Evolutionary conservation across 495 filamentous ascomycete genomes (phyloP), one percentile per base, ranked within the genome.

Genomic region (Penicillium mononematosum): DNA sequence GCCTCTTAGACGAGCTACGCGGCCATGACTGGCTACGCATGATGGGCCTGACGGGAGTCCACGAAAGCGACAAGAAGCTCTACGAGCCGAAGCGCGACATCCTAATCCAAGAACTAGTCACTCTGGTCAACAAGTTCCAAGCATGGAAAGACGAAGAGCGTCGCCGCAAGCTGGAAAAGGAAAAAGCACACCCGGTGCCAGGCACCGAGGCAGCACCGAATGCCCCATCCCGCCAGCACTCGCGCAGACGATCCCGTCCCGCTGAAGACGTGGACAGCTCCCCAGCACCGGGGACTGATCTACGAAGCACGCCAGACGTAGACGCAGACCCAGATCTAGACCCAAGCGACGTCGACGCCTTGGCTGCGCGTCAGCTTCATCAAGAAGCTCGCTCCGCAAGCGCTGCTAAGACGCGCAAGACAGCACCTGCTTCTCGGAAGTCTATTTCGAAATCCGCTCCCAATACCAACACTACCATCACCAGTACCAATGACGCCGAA

Each of bases 1-100:
- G 92, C 8, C 77, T 96, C 38, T 81, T 97, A 38, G 91, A 94
- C 45, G 91, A 90, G 39, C 81, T 99, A 4, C 86, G 88, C 66
- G 85, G 92, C n/a, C 87, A 85, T 38, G 94, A 97, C 66, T 99
- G 94, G 94, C 77, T 97, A 54, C 87, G 89, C 53, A 80, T 90
- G 2, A 93, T 99, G 86, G 94, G 94, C n/a, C 86, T 98, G 44
- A 89, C 83, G 48, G 88, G 89, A 11, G 83, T 92, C 22, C 91
- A 91, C 9, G 93, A 95, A 60, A 81, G 80, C 46, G 88, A 88
- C 54, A 90, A 87, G 74, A 94, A 88, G 63, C 83, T 85, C 43
- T 96, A 89, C 70, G 92, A 96, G 66, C 87, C 88, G 36, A 92
- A 95, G 55, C 83, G 92, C 29, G 80, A 86, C 48, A 84, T 90